These are phyloP conservation scores for Ogataea sp. DNA, from an alignment of 805 yeast species.

Conservation along the genomic window DNA sequence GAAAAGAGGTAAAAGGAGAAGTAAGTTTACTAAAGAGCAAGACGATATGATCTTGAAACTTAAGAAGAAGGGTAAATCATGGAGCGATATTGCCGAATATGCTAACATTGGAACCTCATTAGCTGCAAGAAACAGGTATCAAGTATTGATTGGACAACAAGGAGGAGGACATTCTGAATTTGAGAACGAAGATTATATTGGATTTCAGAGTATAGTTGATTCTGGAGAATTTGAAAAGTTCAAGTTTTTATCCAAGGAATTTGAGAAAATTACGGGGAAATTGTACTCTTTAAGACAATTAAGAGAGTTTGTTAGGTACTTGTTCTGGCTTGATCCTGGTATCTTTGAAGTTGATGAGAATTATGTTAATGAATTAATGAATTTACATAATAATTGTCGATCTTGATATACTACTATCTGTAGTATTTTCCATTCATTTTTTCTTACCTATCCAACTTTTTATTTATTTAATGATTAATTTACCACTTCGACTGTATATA, in stretches of 20 bases:
- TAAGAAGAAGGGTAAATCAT: conserved; percentile 54
- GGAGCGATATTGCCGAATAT: conserved; percentile 67
- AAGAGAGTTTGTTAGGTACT: conserved; percentile 41
- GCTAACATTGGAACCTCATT: conserved; percentile 58
- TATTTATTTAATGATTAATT: too few relatives aligned
- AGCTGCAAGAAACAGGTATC: conserved; percentile 73
- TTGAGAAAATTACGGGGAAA: conserved; percentile 46
- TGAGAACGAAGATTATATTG: conserved; percentile 46
- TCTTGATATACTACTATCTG: too few relatives aligned
- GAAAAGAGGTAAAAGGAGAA: conserved; percentile 43
- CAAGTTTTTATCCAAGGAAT: conserved; percentile 54
- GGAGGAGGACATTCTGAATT: conserved; percentile 66
- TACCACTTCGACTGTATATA: too few relatives aligned
- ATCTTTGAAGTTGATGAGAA: conserved; percentile 49
- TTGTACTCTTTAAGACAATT: conserved; percentile 44
- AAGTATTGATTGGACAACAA: conserved; percentile 76
- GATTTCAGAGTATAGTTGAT: conserved; percentile 47
- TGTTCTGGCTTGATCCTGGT: conserved; percentile 49
- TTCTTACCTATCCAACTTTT: neutral
- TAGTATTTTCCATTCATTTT: neutral
- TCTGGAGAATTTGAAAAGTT: conserved; percentile 67
- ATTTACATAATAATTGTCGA: too few relatives aligned
- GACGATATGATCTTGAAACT: conserved; percentile 55
- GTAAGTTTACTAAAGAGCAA: conserved; percentile 65
- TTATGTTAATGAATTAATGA: conserved; percentile 11